Evolutionary conservation across 169 alveolate species (phyloP), one percentile per base, ranked within the genome.

Genomic region (Fabrea salina): DNA sequence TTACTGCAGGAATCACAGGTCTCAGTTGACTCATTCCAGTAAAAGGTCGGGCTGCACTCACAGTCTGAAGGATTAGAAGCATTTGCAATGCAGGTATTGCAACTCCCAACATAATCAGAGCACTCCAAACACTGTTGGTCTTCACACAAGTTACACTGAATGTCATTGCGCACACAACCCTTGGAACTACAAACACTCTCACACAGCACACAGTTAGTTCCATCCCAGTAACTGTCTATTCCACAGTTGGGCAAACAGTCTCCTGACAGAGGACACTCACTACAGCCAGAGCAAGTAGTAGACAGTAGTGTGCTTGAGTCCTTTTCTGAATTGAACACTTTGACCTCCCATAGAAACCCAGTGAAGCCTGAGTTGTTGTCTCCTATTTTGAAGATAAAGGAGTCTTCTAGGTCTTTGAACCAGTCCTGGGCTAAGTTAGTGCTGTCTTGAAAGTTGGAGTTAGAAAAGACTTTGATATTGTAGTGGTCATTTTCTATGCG

Each of bases 141-240:
- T 19, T 64, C 2, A 33, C 75, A 64, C 13, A 64, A 33, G 40
- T 64, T 64, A 7, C 75, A 64, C 16, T 30, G 13, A 1, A n/a
- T 64, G 27, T 64, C 75, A 3, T 64, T 39, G 33, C 75, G 2
- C 75, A 64, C 75, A 64, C 75, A 64, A 54, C 75, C 75, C n/a
- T 16, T 19, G n/a, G 4, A n/a, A n/a, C 4, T 6, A 8, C 75
- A 64, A 13, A 6, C 53, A 4, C 56, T 2, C 4, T 2, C 4
- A 54, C 75, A 64, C 2, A n/a, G 19, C 2, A 35, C 22, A 39
- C 54, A 33, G 4, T 1, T 40, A 27, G 37, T 32, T 2, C 56
- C 35, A 6, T 33, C 27, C 5, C 22, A 19, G 13, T 64, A 64
- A 4, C 35, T n/a, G 4, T 30, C 11, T 33, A 16, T 19, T 4